Evolutionary conservation across 345 rosid species (phyloP).

Genomic region (Brassica cretica): DNA sequence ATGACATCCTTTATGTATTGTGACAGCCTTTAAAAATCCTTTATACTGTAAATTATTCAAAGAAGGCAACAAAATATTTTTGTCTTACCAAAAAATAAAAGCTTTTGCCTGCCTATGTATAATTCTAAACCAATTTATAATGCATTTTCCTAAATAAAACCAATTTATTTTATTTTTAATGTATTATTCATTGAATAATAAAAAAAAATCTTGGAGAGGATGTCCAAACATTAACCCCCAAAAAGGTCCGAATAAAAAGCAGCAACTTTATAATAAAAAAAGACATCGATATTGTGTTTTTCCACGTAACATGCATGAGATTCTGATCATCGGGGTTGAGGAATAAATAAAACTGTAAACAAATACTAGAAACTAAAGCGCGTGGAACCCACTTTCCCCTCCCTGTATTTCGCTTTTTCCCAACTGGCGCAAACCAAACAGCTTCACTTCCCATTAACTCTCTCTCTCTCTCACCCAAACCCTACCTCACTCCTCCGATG

Average conservation of each 20-base stretch:
- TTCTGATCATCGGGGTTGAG: slow-evolving; percentile 35
- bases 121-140: neutral
- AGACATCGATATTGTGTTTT: slow-evolving; percentile 4
- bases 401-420: slow-evolving; percentile 38
- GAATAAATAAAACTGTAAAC: neutral
- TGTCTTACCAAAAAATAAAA: neutral
- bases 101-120: neutral
- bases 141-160: neutral
- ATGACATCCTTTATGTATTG: neutral
- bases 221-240: neutral
- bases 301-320: slow-evolving; percentile 43
- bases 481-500: slow-evolving; percentile 52
- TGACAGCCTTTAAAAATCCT: no score
- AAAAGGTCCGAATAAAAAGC: neutral
- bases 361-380: neutral
- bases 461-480: slow-evolving; percentile 22
- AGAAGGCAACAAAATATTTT: neutral
- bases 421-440: slow-evolving; percentile 31
- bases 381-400: slow-evolving; percentile 22
- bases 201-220: neutral
- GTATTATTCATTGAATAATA: neutral
- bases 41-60: no score
- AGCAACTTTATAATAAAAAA: neutral
- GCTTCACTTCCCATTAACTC: slow-evolving; percentile 20
- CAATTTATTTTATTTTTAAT: neutral